Conservation (phyloP, 495 filamentous ascomycete species). For the Niebla homalea region DNA sequence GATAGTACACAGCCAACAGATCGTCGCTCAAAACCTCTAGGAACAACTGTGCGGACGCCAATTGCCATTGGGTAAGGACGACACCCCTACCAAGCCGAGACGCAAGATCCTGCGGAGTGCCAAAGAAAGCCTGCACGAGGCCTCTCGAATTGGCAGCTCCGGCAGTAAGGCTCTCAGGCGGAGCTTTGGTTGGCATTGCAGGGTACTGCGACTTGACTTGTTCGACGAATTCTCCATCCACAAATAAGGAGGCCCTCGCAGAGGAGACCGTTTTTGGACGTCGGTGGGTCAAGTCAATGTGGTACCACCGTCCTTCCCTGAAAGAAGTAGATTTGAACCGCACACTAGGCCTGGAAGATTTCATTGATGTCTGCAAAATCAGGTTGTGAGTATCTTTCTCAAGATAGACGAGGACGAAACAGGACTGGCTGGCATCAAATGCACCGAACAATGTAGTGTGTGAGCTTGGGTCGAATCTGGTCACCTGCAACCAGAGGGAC, state of each 20-base stretch:
- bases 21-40: constrained; percentile 84
- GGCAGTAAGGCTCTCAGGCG: constrained; percentile 17
- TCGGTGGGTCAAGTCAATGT: constrained; percentile 74
- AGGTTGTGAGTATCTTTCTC: constrained; percentile 92
- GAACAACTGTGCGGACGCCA: constrained; percentile 79
- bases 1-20: constrained; percentile 76
- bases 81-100: constrained; percentile 64
- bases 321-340: constrained; percentile 79
- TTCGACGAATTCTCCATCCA: constrained; percentile 88
- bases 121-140: constrained; percentile 81
- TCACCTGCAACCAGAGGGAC: constrained; percentile 73
- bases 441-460: constrained; percentile 95
- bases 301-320: constrained; percentile 70
- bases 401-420: constrained; percentile 86
- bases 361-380: constrained; percentile 91
- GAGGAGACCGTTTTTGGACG: constrained; percentile 59
- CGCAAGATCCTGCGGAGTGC: constrained; percentile 84
- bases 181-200: constrained; percentile 43
- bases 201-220: constrained; percentile 85
- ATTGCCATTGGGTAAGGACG: constrained; percentile 68
- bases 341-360: constrained; percentile 72
- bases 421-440: constrained; percentile 83
- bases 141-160: constrained; percentile 42
- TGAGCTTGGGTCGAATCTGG: constrained; percentile 66
- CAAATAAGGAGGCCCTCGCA: constrained; percentile 76